Evolutionary conservation across 352 stramenopile species (phyloP).

Genomic region (Globisporangium parvum): DNA sequence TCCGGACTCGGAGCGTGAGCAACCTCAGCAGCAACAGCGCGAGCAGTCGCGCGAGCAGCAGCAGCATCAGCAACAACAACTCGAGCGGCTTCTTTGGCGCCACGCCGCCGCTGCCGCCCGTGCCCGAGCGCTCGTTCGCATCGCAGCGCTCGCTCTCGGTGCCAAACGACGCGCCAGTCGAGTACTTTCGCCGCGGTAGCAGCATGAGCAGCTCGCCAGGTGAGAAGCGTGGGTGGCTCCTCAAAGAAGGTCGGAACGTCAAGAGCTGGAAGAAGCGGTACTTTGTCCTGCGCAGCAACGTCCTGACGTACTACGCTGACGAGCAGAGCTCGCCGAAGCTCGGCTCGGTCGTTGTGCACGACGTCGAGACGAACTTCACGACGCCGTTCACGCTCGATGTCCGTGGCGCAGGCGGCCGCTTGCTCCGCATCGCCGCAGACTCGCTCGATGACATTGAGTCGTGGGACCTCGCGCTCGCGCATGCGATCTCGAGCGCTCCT

Average conservation of each 20-base stretch:
- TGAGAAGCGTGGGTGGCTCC: conserved; percentile 32
- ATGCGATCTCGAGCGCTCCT: conserved; percentile 7
- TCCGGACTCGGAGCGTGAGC: conserved; percentile 11
- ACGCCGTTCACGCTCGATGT: conserved; percentile 30
- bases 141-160: conserved; percentile 4
- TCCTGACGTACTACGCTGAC: conserved; percentile 46
- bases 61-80: conserved; percentile 1
- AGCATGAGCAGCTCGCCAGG: background rate
- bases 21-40: conserved; percentile 3
- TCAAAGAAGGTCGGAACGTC: conserved; percentile 26
- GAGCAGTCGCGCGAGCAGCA: background rate
- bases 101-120: background rate
- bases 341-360: conserved; percentile 21
- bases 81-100: background rate
- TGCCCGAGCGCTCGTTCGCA: background rate
- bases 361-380: conserved; percentile 25
- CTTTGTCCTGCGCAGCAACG: conserved; percentile 37
- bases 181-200: background rate
- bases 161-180: background rate
- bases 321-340: conserved; percentile 18
- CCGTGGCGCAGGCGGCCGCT: conserved; percentile 13
- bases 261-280: conserved; percentile 57
- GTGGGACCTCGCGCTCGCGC: conserved; percentile 27
- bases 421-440: conserved; percentile 27
- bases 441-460: conserved; percentile 30